phyloP scores from a whole-genome alignment of 2,329 filamentous ascomycete species.

The Ascochyta lentis region DNA sequence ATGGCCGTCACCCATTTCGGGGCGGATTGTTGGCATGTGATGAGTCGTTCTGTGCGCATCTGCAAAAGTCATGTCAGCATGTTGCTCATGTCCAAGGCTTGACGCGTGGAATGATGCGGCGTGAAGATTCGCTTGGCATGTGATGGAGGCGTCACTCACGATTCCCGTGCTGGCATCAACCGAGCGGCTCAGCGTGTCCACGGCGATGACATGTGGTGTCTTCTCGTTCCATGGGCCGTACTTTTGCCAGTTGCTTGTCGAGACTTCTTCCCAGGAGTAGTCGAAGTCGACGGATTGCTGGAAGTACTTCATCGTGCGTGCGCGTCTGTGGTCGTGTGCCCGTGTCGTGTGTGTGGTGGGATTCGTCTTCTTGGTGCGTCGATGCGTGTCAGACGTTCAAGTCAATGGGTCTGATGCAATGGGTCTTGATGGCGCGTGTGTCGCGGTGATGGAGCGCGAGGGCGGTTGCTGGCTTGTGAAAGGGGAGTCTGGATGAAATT shows the following conservation, averaged over 20 bases:
- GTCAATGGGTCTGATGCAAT: constrained; percentile 14
- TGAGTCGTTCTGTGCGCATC: constrained; percentile 74
- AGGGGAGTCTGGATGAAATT: constrained; percentile 21
- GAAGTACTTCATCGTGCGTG: constrained; percentile 84
- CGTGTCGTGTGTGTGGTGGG: neutral
- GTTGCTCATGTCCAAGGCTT: neutral
- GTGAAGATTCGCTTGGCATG: constrained; percentile 6
- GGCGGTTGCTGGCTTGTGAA: constrained; percentile 15
- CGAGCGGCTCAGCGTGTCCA: constrained; percentile 84
- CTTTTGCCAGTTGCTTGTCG: constrained; percentile 96
- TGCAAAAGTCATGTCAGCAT: constrained; percentile 39
- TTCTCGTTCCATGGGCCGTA: constrained; percentile 99
- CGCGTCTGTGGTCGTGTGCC: constrained; percentile 24
- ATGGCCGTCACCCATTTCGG: constrained; percentile 82
- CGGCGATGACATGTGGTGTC: constrained; percentile 93
- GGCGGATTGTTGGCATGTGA: constrained; percentile 68
- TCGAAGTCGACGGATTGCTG: constrained; percentile 88
- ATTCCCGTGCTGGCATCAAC: constrained; percentile 71
- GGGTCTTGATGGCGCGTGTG: constrained; percentile 21
- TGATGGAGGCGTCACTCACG: constrained; percentile 54
- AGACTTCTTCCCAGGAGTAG: constrained; percentile 99
- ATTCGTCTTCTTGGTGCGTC: constrained; percentile 2
- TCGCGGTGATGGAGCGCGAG: constrained; percentile 1
- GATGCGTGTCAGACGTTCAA: constrained; percentile 13
- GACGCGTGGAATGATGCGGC: constrained; percentile 1